Percentiles rank a stretch among this genome's conserved stretches.
Conservation (phyloP, 1,139 yeast genomes). For the Debaryomyces singareniensis region DNA sequence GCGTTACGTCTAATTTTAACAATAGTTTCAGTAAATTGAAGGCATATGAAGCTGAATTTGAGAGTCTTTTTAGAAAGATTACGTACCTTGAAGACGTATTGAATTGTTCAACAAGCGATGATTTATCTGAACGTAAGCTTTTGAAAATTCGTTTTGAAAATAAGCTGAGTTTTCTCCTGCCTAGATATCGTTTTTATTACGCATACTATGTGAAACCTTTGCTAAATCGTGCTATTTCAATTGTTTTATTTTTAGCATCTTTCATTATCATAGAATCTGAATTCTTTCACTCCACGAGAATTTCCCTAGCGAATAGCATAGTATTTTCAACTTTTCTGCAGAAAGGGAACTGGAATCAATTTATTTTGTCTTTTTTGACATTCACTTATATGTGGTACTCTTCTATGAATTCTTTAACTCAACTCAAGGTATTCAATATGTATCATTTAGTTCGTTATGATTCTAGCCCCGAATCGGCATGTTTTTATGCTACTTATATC, state of each 20-base stretch:
- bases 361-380: conserved; percentile 30
- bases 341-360: conserved; percentile 21
- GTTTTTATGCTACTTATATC: conserved; percentile 75
- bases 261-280: conserved; percentile 65
- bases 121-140: conserved; percentile 20
- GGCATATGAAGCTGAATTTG: conserved; percentile 39
- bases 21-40: conserved; percentile 29
- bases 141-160: conserved; percentile 22
- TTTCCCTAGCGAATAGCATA: conserved; percentile 55
- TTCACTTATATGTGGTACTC: conserved; percentile 65
- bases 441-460: conserved; percentile 65
- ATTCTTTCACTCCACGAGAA: conserved; percentile 60
- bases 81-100: conserved; percentile 37
- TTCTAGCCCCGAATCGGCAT: conserved; percentile 68
- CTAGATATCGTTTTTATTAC: conserved; percentile 22
- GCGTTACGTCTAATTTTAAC: conserved; percentile 33
- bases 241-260: conserved; percentile 34
- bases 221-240: conserved; percentile 34
- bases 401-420: conserved; percentile 60
- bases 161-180: conserved; percentile 15
- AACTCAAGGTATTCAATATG: conserved; percentile 64
- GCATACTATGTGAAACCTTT: conserved; percentile 42
- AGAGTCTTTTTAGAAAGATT: conserved; percentile 25
- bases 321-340: conserved; percentile 17
- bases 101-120: conserved; percentile 21